These are phyloP conservation scores for Lachancea fermentati DNA, from an alignment of 805 yeast species.

Conservation along the genomic window DNA sequence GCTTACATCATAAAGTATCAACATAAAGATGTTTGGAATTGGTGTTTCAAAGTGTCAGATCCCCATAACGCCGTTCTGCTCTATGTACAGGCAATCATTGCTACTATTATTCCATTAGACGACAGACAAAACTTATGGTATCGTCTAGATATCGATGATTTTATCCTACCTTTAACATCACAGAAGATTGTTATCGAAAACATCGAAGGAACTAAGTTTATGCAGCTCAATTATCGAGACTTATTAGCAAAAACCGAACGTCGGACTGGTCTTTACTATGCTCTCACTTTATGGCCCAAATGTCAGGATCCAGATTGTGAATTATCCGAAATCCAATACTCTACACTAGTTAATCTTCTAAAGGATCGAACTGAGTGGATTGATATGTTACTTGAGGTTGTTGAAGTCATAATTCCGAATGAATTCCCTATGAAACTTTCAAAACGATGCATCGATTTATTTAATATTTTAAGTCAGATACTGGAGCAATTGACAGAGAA, in stretches of 20 bases:
- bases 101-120: conserved; percentile 1
- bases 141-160: background rate
- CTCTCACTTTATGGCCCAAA: conserved; percentile 10
- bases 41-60: conserved; percentile 14
- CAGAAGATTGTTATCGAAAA: background rate
- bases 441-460: background rate
- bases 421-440: background rate
- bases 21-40: conserved; percentile 18
- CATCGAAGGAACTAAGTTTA: conserved; percentile 11
- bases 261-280: conserved; percentile 12
- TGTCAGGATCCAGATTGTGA: background rate
- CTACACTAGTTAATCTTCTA: background rate
- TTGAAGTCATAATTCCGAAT: conserved; percentile 2
- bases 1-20: conserved; percentile 17
- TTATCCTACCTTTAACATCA: conserved; percentile 1
- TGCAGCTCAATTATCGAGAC: conserved; percentile 19
- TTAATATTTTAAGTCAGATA: background rate
- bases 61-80: conserved; percentile 6
- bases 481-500: background rate
- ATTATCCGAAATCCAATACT: background rate
- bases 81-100: conserved; percentile 15
- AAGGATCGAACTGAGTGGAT: background rate
- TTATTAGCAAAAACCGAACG: conserved; percentile 13
- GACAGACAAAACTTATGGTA: conserved; percentile 2
- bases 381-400: background rate